A percentile compares a stretch with the other conserved stretches of the same genome.
Evolutionary conservation across 495 filamentous ascomycete genomes (phyloP).

Genomic region (Cercophora scortea): DNA sequence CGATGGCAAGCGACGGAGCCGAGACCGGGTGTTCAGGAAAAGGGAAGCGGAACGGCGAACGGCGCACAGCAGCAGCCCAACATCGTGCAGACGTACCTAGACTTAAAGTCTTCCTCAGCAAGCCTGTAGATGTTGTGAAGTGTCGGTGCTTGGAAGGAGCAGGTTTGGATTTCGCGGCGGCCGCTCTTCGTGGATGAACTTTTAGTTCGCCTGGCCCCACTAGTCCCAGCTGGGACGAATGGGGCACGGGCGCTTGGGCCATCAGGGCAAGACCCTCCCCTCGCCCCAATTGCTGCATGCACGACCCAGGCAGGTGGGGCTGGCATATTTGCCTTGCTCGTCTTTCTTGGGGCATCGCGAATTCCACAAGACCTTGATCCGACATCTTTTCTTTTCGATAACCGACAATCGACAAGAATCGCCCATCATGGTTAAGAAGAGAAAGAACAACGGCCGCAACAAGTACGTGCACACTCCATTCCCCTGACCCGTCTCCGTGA

Average conservation of each 20-base stretch:
- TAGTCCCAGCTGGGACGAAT: too few relatives aligned
- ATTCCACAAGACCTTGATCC: constrained; percentile 16
- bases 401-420: constrained; percentile 38
- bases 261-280: too few relatives aligned
- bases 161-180: constrained; percentile 16
- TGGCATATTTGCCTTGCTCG: background rate
- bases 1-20: constrained; percentile 3
- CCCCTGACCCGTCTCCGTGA: too few relatives aligned
- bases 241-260: too few relatives aligned
- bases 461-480: constrained; percentile 34
- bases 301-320: too few relatives aligned
- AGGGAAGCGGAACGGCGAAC: constrained; percentile 7
- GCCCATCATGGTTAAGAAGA: constrained; percentile 99
- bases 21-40: constrained; percentile 23
- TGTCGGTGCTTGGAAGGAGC: constrained; percentile 21
- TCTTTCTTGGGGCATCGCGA: constrained; percentile 23
- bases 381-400: constrained; percentile 16
- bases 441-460: constrained; percentile 98
- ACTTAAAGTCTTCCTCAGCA: constrained; percentile 50
- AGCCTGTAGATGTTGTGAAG: constrained; percentile 38
- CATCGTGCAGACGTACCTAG: constrained; percentile 45
- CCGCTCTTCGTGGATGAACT: background rate
- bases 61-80: constrained; percentile 18
- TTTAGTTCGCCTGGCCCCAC: too few relatives aligned
- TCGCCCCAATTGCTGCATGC: too few relatives aligned